A percentile compares a stretch with the other conserved stretches of the same genome.
phyloP scores from a whole-genome alignment of 306 rosid genomes.

The Lagenaria siceraria region DNA sequence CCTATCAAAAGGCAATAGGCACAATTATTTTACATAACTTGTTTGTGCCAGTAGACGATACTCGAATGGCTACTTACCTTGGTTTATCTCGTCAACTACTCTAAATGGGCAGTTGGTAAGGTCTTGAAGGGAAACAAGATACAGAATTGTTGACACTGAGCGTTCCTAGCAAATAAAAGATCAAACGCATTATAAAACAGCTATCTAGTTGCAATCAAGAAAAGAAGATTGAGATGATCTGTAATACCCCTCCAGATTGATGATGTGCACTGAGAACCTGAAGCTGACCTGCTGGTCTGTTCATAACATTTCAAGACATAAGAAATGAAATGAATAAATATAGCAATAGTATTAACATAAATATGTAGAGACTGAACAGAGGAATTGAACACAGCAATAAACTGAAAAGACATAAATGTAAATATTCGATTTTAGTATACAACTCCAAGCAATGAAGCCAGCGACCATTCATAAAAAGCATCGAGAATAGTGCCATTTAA shows the following conservation, averaged over 20 bases:
- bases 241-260: slow-evolving; percentile 94
- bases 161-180: slow-evolving; percentile 48
- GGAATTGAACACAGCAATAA: not conserved
- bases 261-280: slow-evolving; percentile 85
- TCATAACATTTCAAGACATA: slow-evolving; percentile 4
- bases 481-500: not conserved
- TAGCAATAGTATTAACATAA: not conserved
- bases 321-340: slow-evolving; percentile 5
- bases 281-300: slow-evolving; percentile 74
- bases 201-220: not conserved
- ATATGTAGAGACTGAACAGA: not conserved
- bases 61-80: slow-evolving; percentile 41
- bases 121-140: slow-evolving; percentile 95
- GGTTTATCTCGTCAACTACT: slow-evolving; percentile 97
- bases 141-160: slow-evolving; percentile 89
- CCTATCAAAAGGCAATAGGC: slow-evolving; percentile 31
- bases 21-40: slow-evolving; percentile 13
- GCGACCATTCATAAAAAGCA: not conserved
- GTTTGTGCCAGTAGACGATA: not conserved
- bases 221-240: slow-evolving; percentile 10
- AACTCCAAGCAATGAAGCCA: not conserved
- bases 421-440: not conserved
- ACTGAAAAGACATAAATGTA: not conserved
- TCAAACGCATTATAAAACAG: slow-evolving; percentile 3
- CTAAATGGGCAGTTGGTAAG: slow-evolving; percentile 94